A percentile compares a stretch with the other conserved stretches of the same genome.
phyloP scores from a whole-genome alignment of 2,329 filamentous ascomycete species.

The Furcasterigmium furcatum region DNA sequence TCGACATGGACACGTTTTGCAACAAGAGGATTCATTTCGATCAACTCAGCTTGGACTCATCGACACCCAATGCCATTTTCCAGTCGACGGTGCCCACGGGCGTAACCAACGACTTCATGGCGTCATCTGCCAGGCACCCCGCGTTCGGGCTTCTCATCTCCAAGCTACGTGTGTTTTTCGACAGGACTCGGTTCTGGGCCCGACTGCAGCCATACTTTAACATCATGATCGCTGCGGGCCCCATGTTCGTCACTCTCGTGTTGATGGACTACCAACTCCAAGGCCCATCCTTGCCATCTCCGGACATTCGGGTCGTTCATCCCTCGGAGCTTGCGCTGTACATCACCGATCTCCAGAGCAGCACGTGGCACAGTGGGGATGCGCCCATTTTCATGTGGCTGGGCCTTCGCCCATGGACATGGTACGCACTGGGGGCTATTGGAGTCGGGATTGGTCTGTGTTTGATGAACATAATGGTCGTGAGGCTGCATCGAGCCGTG shows the following conservation, averaged over 20 bases:
- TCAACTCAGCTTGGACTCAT: slow-evolving; percentile 17
- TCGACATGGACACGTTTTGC: slow-evolving; percentile 47
- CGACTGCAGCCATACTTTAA: slow-evolving; percentile 66
- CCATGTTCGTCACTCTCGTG: slow-evolving; percentile 71
- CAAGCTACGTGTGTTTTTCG: slow-evolving; percentile 58
- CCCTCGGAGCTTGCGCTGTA: slow-evolving; percentile 19
- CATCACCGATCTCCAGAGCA: slow-evolving; percentile 32
- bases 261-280: slow-evolving; percentile 70
- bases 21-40: slow-evolving; percentile 21
- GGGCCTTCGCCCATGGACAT: slow-evolving; percentile 28
- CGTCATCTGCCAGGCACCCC: slow-evolving; percentile 66
- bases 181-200: slow-evolving; percentile 57
- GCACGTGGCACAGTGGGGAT: slow-evolving; percentile 43
- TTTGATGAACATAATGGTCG: slow-evolving; percentile 11
- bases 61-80: slow-evolving; percentile 21
- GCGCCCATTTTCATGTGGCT: slow-evolving; percentile 46
- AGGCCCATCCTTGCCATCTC: slow-evolving; percentile 27
- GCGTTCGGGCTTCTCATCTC: slow-evolving; percentile 71
- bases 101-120: slow-evolving; percentile 81
- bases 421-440: slow-evolving; percentile 23
- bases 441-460: slow-evolving; percentile 16
- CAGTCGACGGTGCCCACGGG: slow-evolving; percentile 66
- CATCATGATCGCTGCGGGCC: slow-evolving; percentile 77
- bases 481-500: neutral
- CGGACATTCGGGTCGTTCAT: slow-evolving; percentile 22